Evolutionary conservation across 306 rosid genomes (phyloP).

Genomic region (Pueraria montana): DNA sequence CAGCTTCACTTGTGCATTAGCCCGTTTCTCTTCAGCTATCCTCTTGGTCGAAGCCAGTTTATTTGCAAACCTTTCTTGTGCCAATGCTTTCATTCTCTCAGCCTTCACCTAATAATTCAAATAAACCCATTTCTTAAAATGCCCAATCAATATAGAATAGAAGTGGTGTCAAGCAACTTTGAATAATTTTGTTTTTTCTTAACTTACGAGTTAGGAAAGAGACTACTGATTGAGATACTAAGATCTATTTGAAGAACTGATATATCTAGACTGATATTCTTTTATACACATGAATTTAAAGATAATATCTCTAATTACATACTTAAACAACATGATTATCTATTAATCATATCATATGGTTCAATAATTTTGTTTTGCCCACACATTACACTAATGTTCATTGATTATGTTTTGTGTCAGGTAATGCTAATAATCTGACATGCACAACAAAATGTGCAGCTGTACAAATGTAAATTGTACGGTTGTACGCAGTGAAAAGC

Average conservation of each 20-base stretch:
- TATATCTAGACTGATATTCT: no score
- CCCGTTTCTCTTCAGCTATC: constrained; percentile 83
- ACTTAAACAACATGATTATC: neutral
- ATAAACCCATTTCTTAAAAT: constrained; percentile 15
- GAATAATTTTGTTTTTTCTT: neutral
- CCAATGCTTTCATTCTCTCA: constrained; percentile 85
- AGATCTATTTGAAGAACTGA: no score
- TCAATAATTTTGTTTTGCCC: neutral
- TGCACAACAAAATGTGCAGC: neutral
- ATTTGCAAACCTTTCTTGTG: constrained; percentile 76
- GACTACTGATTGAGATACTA: no score
- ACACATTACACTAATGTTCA: neutral
- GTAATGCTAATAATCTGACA: neutral
- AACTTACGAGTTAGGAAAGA: no score
- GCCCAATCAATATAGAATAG: neutral
- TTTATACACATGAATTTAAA: neutral
- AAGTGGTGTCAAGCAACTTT: neutral
- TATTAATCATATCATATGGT: neutral
- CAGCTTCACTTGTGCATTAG: constrained; percentile 82
- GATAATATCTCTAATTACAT: neutral
- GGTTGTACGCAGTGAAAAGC: constrained; percentile 25
- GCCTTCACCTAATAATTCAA: constrained; percentile 71
- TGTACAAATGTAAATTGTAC: constrained; percentile 4
- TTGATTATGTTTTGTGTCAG: constrained; percentile 2
- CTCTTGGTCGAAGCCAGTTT: constrained; percentile 79